Conservation (phyloP, 495 filamentous ascomycete species). For the Lindgomyces ingoldianus region DNA sequence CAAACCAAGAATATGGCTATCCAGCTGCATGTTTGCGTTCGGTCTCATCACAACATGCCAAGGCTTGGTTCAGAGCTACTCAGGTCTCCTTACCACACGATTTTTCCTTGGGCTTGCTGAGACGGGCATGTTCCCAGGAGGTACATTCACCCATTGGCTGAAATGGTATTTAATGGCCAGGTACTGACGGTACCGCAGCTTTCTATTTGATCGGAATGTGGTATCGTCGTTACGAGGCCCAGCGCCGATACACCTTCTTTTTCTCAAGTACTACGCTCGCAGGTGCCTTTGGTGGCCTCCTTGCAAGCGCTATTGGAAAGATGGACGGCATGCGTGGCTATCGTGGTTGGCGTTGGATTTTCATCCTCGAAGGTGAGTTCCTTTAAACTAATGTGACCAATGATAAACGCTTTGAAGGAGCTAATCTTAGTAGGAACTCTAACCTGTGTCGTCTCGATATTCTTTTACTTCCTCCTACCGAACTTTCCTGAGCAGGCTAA, state of each 20-base stretch:
- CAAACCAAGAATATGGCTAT: conserved; percentile 71
- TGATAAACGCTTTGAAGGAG: no score
- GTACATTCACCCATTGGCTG: conserved; percentile 1
- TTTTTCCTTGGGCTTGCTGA: conserved; percentile 91
- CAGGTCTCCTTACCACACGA: conserved; percentile 71
- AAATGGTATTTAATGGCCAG: neutral
- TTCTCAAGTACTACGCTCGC: conserved; percentile 71
- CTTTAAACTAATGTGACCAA: no score
- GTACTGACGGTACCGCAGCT: neutral
- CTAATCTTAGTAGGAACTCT: conserved; percentile 69
- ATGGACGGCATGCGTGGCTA: conserved; percentile 71
- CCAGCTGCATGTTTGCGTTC: conserved; percentile 34
- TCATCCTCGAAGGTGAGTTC: conserved; percentile 63
- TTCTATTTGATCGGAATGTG: conserved; percentile 65
- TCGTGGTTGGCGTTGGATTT: conserved; percentile 84
- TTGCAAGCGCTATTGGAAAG: conserved; percentile 68
- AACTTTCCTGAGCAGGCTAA: conserved; percentile 69
- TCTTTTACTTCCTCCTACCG: conserved; percentile 79
- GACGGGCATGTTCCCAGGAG: conserved; percentile 82
- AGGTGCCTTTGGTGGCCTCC: conserved; percentile 49
- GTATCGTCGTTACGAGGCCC: conserved; percentile 85
- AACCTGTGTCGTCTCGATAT: conserved; percentile 68
- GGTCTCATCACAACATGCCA: conserved; percentile 66
- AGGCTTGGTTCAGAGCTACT: conserved; percentile 76
- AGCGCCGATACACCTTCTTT: conserved; percentile 88